Base-by-base conservation (phyloP, 495 filamentous ascomycete genomes). In the Lophiotrema nucula region DNA sequence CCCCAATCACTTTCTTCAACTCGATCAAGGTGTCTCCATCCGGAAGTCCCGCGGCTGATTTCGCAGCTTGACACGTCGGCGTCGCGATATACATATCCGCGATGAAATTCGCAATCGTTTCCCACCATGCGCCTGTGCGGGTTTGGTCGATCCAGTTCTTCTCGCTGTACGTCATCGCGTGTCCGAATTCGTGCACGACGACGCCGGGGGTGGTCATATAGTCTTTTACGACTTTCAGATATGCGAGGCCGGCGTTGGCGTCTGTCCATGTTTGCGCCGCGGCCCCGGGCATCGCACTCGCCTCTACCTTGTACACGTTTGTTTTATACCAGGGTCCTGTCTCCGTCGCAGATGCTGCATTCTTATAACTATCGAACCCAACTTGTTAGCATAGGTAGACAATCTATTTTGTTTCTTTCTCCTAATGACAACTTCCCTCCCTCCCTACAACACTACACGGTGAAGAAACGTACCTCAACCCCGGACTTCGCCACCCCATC, bases 101-200 rank as follows among this genome's bases (percentile, higher is more conserved):
- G 18, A 77, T 73, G 47, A 73, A 77, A 35, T 77, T 72, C 1
- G 75, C 75, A 2, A 75, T 56, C 3, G 75, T 71, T 50, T 77
- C 75, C 75, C 75, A 77, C 74, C 74, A 76, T 0, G 75, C 75
- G 1, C 75, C 75, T 0, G 75, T 77, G 1, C 55, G 57, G 4
- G 47, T 61, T 38, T 77, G 74, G 55, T 77, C 62, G 47, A 76
- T 69, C 75, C 75, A 77, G 33, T 67, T 73, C 16, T 66, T 55
- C 50, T 71, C 74, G 8, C 64, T 60, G 42, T 76, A 77, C 0
- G 72, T 73, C 35, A 77, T 61, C 1, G 71, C 73, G 49, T 77
- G 75, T 4, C 75, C 75, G 44, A 73, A 77, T 54, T 77, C 75
- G 45, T 77, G 75, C 16, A 75, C 74, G 0, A 68, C 68, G 1